These are phyloP conservation scores for Triadica sebifera DNA, from an alignment of 345 rosid genomes.

Conservation along the genomic window DNA sequence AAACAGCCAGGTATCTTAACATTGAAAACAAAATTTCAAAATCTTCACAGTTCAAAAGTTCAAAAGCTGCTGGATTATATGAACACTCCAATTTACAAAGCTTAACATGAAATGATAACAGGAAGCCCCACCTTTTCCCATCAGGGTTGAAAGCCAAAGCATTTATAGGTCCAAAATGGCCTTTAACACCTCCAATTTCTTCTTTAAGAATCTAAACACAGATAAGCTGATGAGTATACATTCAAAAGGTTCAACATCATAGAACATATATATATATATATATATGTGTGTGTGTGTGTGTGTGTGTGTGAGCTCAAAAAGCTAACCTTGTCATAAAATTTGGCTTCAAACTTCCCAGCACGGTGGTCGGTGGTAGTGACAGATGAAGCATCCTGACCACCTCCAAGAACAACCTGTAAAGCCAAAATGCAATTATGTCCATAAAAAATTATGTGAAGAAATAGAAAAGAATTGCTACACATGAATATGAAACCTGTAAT, in stretches of 20 bases:
- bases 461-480: not conserved
- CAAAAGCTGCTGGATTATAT: not conserved
- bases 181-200: constrained; percentile 96
- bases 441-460: not conserved
- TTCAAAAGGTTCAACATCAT: not conserved
- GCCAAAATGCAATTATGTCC: not conserved
- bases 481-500: not conserved
- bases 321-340: constrained; percentile 76
- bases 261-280: not conserved
- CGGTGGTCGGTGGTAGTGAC: constrained; percentile 97
- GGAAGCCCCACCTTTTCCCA: constrained; percentile 66
- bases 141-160: constrained; percentile 95
- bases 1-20: too few relatives aligned
- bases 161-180: constrained; percentile 97
- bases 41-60: not conserved
- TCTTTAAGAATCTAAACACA: constrained; percentile 64
- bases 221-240: not conserved
- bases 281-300: too few relatives aligned
- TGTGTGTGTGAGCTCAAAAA: not conserved
- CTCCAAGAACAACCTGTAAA: constrained; percentile 89
- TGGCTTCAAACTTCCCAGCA: constrained; percentile 98
- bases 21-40: too few relatives aligned
- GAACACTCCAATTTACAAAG: not conserved
- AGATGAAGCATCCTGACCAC: constrained; percentile 97
- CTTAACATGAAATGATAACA: not conserved